Evolutionary conservation across 306 rosid genomes (phyloP).

Genomic region (Ziziphus jujuba): DNA sequence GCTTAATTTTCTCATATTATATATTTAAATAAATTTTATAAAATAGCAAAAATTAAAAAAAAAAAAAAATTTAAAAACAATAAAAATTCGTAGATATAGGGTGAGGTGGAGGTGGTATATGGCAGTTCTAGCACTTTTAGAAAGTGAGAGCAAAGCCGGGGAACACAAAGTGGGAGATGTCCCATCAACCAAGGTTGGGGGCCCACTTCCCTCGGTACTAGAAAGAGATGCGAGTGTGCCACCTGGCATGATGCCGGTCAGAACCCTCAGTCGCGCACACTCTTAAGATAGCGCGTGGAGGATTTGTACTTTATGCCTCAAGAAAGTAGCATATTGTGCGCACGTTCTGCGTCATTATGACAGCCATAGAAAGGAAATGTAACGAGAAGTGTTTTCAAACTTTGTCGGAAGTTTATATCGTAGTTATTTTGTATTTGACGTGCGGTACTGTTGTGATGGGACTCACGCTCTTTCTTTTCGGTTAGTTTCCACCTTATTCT

Average conservation of each 20-base stretch:
- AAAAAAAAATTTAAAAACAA: too few species aligned
- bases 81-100: too few species aligned
- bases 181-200: background rate
- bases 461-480: too few species aligned
- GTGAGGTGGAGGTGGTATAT: too few species aligned
- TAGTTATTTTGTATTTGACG: too few species aligned
- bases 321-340: slow-evolving; percentile 20
- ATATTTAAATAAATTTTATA: too few species aligned
- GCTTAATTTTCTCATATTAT: too few species aligned
- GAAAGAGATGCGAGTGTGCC: background rate
- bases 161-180: background rate
- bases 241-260: background rate
- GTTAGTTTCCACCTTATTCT: too few species aligned
- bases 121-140: too few species aligned
- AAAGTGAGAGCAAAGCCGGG: background rate
- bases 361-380: background rate
- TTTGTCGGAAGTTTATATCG: too few species aligned
- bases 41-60: too few species aligned
- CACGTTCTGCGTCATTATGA: slow-evolving; percentile 16
- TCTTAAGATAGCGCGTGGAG: background rate
- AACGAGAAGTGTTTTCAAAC: background rate
- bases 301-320: fast-evolving
- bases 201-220: background rate
- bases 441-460: too few species aligned
- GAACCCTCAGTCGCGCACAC: background rate